Base-by-base conservation (phyloP, 2,329 filamentous ascomycete genomes). In the Botrytis fabae region DNA sequence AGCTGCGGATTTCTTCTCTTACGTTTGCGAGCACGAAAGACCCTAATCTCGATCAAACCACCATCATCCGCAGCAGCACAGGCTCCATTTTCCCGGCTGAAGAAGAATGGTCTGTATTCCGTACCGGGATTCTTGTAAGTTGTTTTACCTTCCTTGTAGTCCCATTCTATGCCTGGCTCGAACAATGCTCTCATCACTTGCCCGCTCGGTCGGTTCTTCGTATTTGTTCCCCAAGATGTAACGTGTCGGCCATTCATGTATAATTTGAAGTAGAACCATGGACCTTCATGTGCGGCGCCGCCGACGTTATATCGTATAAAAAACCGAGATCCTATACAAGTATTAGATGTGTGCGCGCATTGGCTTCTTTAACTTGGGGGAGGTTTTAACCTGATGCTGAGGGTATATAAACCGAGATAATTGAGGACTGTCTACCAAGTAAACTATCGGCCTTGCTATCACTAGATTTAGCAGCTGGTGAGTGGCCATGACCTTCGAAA, bases 351-450 rank as follows among this genome's bases (percentile, higher is more conserved):
- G 57, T 14, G 28, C 22, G n/a, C 63, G 25, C 32, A 42, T 22
- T 42, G 40, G 1, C 3, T 25, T 28, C 12, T 62, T 35, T 7
- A 35, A 10, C 18, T 32, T 40, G 51, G 8, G 28, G 5, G 28
- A 32, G 32, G 42, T 6, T 7, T 80, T 73, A 78, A 88, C 87
- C 87, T 79, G 87, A 83, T 5, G 83, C 78, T 0, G 87, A 88
- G 2, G 88, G 86, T 20, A 90, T 83, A 75, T 90, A 90, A 48
- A 89, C 87, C 1, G 88, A 87, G 35, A 86, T 81, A 4, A 72
- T 40, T 6, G 79, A 83, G 2, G 87, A 83, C 42, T 76, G 71
- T 68, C 77, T 75, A 40, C 78, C 80, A 65, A 80, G 81, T 75
- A 75, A 78, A 77, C 66, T 76, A 73, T 82, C 79, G 22, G 77